Conservation (phyloP, 1,284 basidiomycete genomes). For the Ustilago hordei region DNA sequence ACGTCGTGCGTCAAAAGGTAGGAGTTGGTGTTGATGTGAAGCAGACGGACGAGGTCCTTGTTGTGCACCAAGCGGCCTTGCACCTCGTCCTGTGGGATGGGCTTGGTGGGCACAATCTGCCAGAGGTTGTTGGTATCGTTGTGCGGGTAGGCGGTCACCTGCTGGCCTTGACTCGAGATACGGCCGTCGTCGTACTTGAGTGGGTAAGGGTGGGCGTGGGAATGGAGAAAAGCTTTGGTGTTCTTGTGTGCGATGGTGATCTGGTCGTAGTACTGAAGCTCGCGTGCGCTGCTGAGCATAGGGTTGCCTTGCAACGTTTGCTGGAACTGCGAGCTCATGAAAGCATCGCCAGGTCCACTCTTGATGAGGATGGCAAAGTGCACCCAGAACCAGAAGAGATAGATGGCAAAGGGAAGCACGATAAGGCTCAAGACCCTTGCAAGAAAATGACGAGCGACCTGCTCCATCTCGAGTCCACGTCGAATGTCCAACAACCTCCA, state of each 20-base stretch:
- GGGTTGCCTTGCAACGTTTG: constrained; percentile 94
- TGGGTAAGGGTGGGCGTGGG: constrained; percentile 89
- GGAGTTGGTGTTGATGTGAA: constrained; percentile 87
- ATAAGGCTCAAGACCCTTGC: constrained; percentile 91
- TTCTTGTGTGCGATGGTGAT: constrained; percentile 90
- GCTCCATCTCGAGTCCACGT: constrained; percentile 78
- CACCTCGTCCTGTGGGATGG: constrained; percentile 74
- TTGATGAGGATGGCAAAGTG: constrained; percentile 92
- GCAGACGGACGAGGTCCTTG: constrained; percentile 86
- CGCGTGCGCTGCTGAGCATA: constrained; percentile 86
- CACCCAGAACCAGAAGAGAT: constrained; percentile 95
- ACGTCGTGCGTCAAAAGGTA: constrained; percentile 95
- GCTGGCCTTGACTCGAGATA: constrained; percentile 94
- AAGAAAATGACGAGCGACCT: constrained; percentile 88
- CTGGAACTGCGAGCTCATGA: constrained; percentile 99
- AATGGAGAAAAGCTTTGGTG: constrained; percentile 92
- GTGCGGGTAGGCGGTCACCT: constrained; percentile 96
- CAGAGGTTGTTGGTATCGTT: constrained; percentile 94
- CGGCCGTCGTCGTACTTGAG: constrained; percentile 95
- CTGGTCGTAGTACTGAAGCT: constrained; percentile 91
- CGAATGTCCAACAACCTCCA: constrained; percentile 93
- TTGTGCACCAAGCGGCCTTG: constrained; percentile 89
- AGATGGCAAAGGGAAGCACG: constrained; percentile 85
- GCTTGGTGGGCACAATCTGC: constrained; percentile 91
- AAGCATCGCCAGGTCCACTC: constrained; percentile 91